Evolutionary conservation across 2,329 filamentous ascomycete genomes (phyloP).

Genomic region (Exserohilum rostratum): DNA sequence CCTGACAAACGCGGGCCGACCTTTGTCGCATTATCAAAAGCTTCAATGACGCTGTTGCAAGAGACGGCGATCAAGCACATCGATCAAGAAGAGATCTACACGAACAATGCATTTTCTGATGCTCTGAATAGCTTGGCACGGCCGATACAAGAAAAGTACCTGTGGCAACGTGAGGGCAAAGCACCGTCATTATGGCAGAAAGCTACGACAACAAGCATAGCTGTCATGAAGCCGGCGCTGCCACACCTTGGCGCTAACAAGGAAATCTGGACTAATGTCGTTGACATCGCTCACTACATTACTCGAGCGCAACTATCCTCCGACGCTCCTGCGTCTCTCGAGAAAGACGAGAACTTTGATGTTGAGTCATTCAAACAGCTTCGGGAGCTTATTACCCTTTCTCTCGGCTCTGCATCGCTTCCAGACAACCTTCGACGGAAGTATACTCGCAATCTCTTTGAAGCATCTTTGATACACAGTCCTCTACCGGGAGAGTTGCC

Average conservation of each 20-base stretch:
- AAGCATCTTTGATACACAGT: slow-evolving; percentile 78
- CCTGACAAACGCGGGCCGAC: slow-evolving; percentile 64
- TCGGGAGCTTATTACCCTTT: slow-evolving; percentile 73
- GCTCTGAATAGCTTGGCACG: slow-evolving; percentile 70
- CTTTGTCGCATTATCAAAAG: slow-evolving; percentile 88
- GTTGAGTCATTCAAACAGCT: slow-evolving; percentile 74
- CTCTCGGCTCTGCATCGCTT: slow-evolving; percentile 70
- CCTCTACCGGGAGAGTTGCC: slow-evolving; percentile 68
- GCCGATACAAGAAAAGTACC: slow-evolving; percentile 81
- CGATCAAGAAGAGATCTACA: slow-evolving; percentile 70
- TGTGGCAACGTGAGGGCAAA: slow-evolving; percentile 74
- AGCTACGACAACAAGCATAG: slow-evolving; percentile 73
- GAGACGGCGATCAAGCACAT: slow-evolving; percentile 65
- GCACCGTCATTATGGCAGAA: slow-evolving; percentile 77
- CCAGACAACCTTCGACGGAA: slow-evolving; percentile 69
- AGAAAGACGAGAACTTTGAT: slow-evolving; percentile 80
- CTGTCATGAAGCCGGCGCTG: slow-evolving; percentile 70
- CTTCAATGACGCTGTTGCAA: slow-evolving; percentile 74
- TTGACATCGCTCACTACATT: slow-evolving; percentile 47
- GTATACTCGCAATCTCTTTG: slow-evolving; percentile 79
- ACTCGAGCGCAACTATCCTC: slow-evolving; percentile 48
- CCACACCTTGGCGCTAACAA: slow-evolving; percentile 49
- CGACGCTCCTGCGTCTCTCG: slow-evolving; percentile 39
- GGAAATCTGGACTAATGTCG: slow-evolving; percentile 67
- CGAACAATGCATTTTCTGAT: slow-evolving; percentile 67